phyloP scores from a whole-genome alignment of 1,284 basidiomycete species.

The Cryptococcus sp. region DNA sequence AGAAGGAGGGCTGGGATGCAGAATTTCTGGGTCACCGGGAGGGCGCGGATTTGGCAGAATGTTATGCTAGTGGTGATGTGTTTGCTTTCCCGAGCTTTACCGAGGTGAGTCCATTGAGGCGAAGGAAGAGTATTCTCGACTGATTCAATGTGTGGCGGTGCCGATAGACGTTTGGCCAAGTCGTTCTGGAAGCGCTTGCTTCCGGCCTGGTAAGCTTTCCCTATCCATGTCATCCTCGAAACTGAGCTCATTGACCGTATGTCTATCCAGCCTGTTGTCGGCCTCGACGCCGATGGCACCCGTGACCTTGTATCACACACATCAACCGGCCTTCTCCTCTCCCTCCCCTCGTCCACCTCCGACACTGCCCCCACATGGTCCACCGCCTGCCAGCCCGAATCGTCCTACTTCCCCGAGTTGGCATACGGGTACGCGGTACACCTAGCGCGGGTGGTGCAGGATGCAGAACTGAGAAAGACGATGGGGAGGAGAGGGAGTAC shows the following conservation, averaged over 20 bases:
- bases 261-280: constrained; percentile 55
- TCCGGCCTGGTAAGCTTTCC: constrained; percentile 52
- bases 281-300: constrained; percentile 58
- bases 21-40: constrained; percentile 55
- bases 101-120: constrained; percentile 45
- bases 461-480: constrained; percentile 43
- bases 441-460: constrained; percentile 45
- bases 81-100: constrained; percentile 58
- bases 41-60: constrained; percentile 50
- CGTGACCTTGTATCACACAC: constrained; percentile 56
- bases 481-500: constrained; percentile 52
- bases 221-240: background rate
- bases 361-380: constrained; percentile 29
- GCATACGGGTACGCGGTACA: constrained; percentile 52
- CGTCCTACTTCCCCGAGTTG: constrained; percentile 44
- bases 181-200: constrained; percentile 58
- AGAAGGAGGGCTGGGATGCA: constrained; percentile 51
- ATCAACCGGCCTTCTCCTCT: constrained; percentile 52
- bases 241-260: background rate
- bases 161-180: constrained; percentile 56
- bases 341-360: constrained; percentile 27
- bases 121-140: background rate
- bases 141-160: background rate
- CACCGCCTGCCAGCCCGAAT: constrained; percentile 39
- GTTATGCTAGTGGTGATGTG: constrained; percentile 57